Evolutionary conservation across 2,329 filamentous ascomycete species (phyloP), one percentile per base, ranked within the genome.

Genomic region (Sclerotinia sclerotiorum): DNA sequence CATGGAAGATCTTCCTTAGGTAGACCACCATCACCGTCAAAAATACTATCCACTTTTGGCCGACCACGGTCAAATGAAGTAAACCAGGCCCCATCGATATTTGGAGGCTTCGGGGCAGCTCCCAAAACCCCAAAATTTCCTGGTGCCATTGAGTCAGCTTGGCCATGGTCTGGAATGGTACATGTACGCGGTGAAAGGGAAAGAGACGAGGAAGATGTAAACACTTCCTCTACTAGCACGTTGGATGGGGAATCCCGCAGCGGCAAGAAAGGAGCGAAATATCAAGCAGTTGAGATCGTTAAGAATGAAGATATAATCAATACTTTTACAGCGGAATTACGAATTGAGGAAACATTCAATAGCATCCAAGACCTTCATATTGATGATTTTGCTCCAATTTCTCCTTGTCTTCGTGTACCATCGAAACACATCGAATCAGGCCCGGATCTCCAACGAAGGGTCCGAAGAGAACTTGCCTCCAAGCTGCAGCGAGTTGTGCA

Each of bases 71-170:
- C 52, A 39, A 55, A 65, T 39, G 54, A 46, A 5, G 80, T 78
- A 56, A 80, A 80, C 48, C 72, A 74, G 24, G 80, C 79, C 51
- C 56, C 57, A 4, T 44, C 67, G 15, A 32, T 52, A 8, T 76
- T 76, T 51, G 65, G 68, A 48, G 71, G 73, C 8, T 75, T 76
- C 58, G 72, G 72, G 21, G 71, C 60, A 29, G 67, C 69, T 48
- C 39, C 70, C 21, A 77, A 74, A 51, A 68, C 74, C 64, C 69
- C 87, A 5, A 92, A 87, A 74, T 82, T 90, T n/a, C 87, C 88
- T 0, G 91, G 90, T 2, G 83, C 88, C 11, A 81, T 82, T 70
- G 83, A 91, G 66, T 85, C 91, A 4, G 82, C 87, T n/a, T 95
- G 91, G 89, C 92, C 92, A 49, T 84, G 86, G 61, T 83, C 84